Base-by-base conservation (phyloP, 108 stramenopile genomes). In the Heterococcus sp. region DNA sequence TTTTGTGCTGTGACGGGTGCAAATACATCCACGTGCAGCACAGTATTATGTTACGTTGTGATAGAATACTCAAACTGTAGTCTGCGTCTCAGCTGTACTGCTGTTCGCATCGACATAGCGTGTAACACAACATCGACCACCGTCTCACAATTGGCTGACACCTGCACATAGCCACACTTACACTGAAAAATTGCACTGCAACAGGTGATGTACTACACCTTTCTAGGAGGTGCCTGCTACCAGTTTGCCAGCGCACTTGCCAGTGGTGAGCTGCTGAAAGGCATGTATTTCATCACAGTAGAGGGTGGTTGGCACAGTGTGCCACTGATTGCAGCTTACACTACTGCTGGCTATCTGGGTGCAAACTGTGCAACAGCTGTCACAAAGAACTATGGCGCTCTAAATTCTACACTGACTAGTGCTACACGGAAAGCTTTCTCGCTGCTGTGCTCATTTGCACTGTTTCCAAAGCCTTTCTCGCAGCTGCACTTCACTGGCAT, bases 401-500 rank as follows among this genome's bases (percentile, higher is more conserved):
- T 76, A 1, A 27, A 66, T 11, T 68, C 75, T 0, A 39, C 75
- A 1, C 31, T 76, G 37, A 76, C 75, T 21, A 70, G 65, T 4
- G 66, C 75, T 8, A 28, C 38, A 1, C 75, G 75, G 29, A 76
- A 76, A 32, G 75, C 69, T 3, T 11, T 68, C 33, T 35, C 58
- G 11, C 14, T 76, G 33, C 11, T 68, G 31, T 68, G 67, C 28
- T 68, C 66, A 30, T 76, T 38, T 66, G n/a, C 66, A 2, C 33
- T 76, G 31, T 76, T 76, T 38, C 75, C 75, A 2, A 76, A 76
- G 67, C 75, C 75, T 3, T 66, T 33, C 21, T 32, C 75, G n/a
- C 30, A 29, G 28, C 65, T 11, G 28, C 69, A 76, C 37, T 29
- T 65, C 67, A 5, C 69, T 5, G 75, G 75, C n/a, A 68, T 32